Base-by-base conservation (phyloP, 495 filamentous ascomycete genomes). In the Xylaria acuta region DNA sequence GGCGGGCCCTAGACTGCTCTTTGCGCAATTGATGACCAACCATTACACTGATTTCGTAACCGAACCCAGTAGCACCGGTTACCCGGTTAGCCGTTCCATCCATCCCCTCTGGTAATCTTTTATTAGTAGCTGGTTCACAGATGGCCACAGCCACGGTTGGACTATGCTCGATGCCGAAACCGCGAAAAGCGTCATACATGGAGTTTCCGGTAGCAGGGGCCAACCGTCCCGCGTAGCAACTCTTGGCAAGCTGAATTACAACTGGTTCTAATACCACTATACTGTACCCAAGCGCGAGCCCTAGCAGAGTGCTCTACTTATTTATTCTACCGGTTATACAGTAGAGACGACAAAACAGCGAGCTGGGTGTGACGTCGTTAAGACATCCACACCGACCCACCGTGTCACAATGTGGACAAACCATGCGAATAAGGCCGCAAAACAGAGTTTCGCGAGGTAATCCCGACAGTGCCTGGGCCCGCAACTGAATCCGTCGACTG, bases 111-210 rank as follows among this genome's bases (percentile, higher is more conserved):
- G 14, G 40, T 25, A 9, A 18, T 45, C 22, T 32, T 12, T 45
- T 30, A 20, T 2, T 30, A 27, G 25, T 4, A 16, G 20, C 62
- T 30, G 25, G 62, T 27, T 18, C 30, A n/a, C 12, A 14, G 9
- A 34, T n/a, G 2, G 34, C 27, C 22, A 20, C 43, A 36, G 30
- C 1, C 25, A 66, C 2, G 1, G 64, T 67, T 40, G 32, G 45
- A 67, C 64, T 25, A 22, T 22, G 47, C 11, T 53, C 43, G 64
- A 38, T 20, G 32, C 64, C 45, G 64, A 67, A 53, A 30, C 20
- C 20, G 32, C 32, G 18, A 67, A 30, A 0, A 30, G 27, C 27
- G 63, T 22, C 41, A 30, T 64, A 64, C 14, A 40, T n/a, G 9
- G n/a, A 65, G 27, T 40, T 27, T 27, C 22, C 30, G 5, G 12